Conservation (phyloP, 1,284 basidiomycete species). For the Thelephora terrestris region DNA sequence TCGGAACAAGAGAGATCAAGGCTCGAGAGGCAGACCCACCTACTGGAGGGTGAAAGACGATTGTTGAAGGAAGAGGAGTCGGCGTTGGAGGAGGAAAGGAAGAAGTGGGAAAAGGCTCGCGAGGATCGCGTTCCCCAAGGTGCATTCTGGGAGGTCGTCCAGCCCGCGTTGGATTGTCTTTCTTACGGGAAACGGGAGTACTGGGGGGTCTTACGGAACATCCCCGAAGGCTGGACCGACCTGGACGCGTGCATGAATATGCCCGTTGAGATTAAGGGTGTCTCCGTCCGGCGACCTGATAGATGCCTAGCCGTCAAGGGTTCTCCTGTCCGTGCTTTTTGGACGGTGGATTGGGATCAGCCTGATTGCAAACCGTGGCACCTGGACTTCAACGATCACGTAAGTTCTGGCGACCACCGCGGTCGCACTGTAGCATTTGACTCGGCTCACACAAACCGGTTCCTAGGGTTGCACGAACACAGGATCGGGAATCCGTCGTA, state of each 20-base stretch:
- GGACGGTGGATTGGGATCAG: background rate
- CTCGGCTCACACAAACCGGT: background rate
- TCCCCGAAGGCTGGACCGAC: background rate
- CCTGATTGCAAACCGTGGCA: background rate
- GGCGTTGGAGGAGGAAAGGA: too few relatives aligned
- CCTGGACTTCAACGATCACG: background rate
- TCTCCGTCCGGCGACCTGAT: background rate
- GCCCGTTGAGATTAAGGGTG: background rate
- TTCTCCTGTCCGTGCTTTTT: background rate
- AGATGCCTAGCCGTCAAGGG: background rate
- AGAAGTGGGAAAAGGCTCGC: too few relatives aligned
- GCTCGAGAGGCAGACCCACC: too few relatives aligned
- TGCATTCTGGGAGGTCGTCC: too few relatives aligned
- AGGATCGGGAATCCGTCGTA: too few relatives aligned
- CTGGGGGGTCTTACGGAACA: background rate
- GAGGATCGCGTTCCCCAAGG: background rate
- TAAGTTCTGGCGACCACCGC: background rate
- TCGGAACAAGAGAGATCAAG: too few relatives aligned
- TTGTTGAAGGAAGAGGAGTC: too few relatives aligned
- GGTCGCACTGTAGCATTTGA: background rate
- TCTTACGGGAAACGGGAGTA: background rate
- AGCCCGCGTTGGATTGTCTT: too few relatives aligned
- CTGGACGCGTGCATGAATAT: background rate
- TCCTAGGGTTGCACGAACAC: too few relatives aligned
- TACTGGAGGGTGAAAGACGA: too few relatives aligned